Percentiles rank a stretch among this genome's conserved stretches.
phyloP scores from a whole-genome alignment of 768 basidiomycete genomes.

The Mycena epipterygia region DNA sequence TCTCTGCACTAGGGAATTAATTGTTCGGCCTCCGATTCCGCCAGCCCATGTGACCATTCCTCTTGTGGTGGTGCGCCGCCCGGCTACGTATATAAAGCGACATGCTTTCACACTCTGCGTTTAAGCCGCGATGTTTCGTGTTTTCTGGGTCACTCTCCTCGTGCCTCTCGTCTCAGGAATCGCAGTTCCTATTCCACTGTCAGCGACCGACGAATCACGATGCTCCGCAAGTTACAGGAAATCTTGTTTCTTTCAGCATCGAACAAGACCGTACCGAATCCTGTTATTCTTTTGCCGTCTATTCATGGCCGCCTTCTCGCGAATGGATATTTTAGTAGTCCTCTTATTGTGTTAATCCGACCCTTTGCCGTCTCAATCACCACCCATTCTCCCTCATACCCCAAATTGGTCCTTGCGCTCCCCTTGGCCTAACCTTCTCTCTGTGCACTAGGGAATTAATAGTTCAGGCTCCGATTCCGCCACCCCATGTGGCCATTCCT shows the following conservation, averaged over 20 bases:
- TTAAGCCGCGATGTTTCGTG: not conserved
- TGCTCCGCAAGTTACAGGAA: conserved; percentile 56
- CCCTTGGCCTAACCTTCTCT: not conserved
- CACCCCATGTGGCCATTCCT: conserved; percentile 20
- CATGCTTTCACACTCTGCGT: not conserved
- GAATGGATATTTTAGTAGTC: not conserved
- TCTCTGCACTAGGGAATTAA: conserved; percentile 6
- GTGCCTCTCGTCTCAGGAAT: conserved; percentile 33
- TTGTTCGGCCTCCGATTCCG: not conserved
- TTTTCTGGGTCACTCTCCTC: conserved; percentile 15
- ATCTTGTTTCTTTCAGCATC: conserved; percentile 73
- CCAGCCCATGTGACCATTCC: conserved; percentile 18
- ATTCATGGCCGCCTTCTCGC: not conserved
- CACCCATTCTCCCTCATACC: conserved; percentile 1
- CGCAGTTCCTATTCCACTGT: conserved; percentile 56
- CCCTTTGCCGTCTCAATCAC: conserved; percentile 4
- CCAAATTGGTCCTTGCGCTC: conserved; percentile 2
- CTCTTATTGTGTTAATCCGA: not conserved
- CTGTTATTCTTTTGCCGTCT: not conserved
- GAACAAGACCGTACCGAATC: conserved; percentile 66
- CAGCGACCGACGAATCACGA: conserved; percentile 49
- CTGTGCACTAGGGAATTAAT: conserved; percentile 8
- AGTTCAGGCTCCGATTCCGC: not conserved
- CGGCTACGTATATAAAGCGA: not conserved
- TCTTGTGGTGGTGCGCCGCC: not conserved